phyloP scores from a whole-genome alignment of 352 stramenopile genomes.

The Globisporangium iwayamae region DNA sequence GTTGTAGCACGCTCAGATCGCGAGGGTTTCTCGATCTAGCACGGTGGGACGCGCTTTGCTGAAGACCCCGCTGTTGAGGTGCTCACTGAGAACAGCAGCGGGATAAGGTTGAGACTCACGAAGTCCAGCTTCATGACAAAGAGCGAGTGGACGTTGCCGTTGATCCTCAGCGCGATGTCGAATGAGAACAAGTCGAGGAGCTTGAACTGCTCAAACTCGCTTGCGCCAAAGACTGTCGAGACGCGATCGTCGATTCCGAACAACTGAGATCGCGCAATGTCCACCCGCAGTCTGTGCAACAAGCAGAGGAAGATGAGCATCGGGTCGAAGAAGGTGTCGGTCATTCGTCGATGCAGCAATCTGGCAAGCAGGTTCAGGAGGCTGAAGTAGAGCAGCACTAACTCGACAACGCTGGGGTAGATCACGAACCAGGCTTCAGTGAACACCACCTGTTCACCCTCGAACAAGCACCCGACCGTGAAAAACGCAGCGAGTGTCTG shows the following conservation, averaged over 20 bases:
- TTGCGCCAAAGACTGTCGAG: slow-evolving; percentile 5
- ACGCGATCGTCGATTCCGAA: slow-evolving; percentile 22
- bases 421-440: slow-evolving; percentile 39
- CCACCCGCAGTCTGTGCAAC: slow-evolving; percentile 27
- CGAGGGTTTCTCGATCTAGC: slow-evolving; percentile 1
- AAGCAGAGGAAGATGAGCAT: slow-evolving; percentile 33
- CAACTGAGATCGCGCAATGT: not conserved
- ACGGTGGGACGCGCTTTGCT: not conserved
- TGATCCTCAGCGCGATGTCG: slow-evolving; percentile 16
- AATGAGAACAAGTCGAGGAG: slow-evolving; percentile 18
- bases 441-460: slow-evolving; percentile 19
- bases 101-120: slow-evolving; percentile 10
- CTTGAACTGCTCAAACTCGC: slow-evolving; percentile 10
- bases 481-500: too few relatives aligned
- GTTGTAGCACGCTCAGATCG: not conserved
- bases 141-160: slow-evolving; percentile 17
- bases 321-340: slow-evolving; percentile 36
- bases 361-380: slow-evolving; percentile 42
- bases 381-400: slow-evolving; percentile 25
- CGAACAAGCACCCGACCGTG: slow-evolving; percentile 21
- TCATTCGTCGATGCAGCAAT: slow-evolving; percentile 28
- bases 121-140: slow-evolving; percentile 19
- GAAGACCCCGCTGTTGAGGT: not conserved
- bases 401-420: slow-evolving; percentile 38
- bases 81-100: not conserved